Conservation (phyloP, 2,329 filamentous ascomycete species). For the Sclerotinia borealis region DNA sequence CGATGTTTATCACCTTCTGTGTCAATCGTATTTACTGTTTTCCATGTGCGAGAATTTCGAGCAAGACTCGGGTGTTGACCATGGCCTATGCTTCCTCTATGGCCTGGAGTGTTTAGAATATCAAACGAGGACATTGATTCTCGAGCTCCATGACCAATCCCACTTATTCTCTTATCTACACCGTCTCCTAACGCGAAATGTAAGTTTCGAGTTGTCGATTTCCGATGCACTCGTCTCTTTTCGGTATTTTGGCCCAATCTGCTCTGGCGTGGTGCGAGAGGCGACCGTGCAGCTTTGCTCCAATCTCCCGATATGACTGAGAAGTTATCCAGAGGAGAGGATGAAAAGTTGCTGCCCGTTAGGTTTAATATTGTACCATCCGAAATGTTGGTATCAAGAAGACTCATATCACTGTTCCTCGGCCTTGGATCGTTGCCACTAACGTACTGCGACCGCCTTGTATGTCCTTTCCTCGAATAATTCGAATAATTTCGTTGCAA, state of each 20-base stretch:
- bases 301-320: slow-evolving; percentile 17
- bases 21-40: slow-evolving; percentile 17
- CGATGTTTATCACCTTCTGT: slow-evolving; percentile 12
- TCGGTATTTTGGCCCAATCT: background rate
- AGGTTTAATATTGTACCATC: slow-evolving; percentile 20
- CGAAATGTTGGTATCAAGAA: background rate
- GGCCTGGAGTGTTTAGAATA: background rate
- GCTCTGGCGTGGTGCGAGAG: background rate
- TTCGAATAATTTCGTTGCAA: slow-evolving; percentile 27
- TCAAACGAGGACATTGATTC: slow-evolving; percentile 19
- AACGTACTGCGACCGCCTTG: slow-evolving; percentile 19
- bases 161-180: slow-evolving; percentile 16
- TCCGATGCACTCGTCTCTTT: slow-evolving; percentile 8
- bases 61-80: slow-evolving; percentile 16
- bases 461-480: slow-evolving; percentile 28
- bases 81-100: slow-evolving; percentile 24
- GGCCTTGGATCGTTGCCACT: slow-evolving; percentile 10
- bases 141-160: slow-evolving; percentile 23
- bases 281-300: slow-evolving; percentile 5
- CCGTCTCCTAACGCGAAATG: slow-evolving; percentile 12
- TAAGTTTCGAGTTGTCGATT: slow-evolving; percentile 19
- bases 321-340: slow-evolving; percentile 23
- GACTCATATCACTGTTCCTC: slow-evolving; percentile 15
- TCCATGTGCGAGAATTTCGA: slow-evolving; percentile 26
- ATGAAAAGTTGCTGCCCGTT: slow-evolving; percentile 25